Base-by-base conservation (phyloP, 768 basidiomycete species). In the Macrolepiota albuminosa region DNA sequence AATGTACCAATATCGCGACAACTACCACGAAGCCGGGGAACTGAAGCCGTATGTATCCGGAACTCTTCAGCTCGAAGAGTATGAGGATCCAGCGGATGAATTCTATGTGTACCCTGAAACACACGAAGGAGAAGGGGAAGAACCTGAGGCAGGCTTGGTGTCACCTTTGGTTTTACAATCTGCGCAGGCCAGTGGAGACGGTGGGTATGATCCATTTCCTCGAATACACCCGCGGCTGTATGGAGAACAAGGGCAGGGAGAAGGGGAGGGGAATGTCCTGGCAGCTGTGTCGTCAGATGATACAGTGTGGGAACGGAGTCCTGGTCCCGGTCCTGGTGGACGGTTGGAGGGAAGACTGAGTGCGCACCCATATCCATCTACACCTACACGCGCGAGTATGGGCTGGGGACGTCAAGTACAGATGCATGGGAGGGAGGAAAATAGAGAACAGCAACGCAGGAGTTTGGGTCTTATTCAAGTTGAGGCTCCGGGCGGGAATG, bases 301-400 rank as follows among this genome's bases (percentile, higher is more conserved):
- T 56, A 57, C 62, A n/a, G 57, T 60, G 34, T 61, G 62, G 59
- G 59, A 60, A 11, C 52, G 57, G 16, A 42, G 47, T 13, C 26
- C 29, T 1, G 50, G 16, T 21, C 47, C n/a, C 2, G 33, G 11
- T 14, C 36, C 29, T 14, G 56, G 36, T 18, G 13, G 18, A n/a
- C 46, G 18, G 21, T 14, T 29, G 40, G 46, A 31, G 37, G 6
- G 26, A 10, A 13, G 6, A 29, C 26, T 7, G 39, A 40, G 14
- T 18, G 16, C 10, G 2, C 26, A 16, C 16, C 40, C 52, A 11
- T 39, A 53, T 5, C 9, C 39, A 18, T 43, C 54, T 33, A 31
- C 53, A 31, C 40, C 40, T 21, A 13, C 26, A 4, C 54, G 40
- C 31, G 21, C 37, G 33, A 21, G 47, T 33, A 56, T 52, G 57